phyloP scores from a whole-genome alignment of 2,329 filamentous ascomycete species.

The Penicillium sp. region DNA sequence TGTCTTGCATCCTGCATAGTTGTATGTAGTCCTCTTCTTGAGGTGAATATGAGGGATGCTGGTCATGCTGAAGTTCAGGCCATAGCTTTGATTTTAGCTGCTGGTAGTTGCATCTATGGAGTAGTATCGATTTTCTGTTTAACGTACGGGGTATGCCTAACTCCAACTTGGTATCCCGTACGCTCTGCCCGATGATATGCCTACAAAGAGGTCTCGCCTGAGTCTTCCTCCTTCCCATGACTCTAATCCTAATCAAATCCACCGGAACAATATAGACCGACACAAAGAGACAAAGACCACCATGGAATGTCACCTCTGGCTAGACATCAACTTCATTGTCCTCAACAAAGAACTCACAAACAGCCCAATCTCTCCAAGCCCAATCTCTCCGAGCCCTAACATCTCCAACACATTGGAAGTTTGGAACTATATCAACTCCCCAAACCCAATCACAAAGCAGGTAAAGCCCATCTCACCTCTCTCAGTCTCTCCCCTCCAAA shows the following conservation, averaged over 20 bases:
- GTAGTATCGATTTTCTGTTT: too few relatives aligned
- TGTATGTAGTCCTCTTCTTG: constrained; percentile 10
- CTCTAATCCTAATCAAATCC: background rate
- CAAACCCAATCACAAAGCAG: background rate
- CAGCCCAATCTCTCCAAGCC: too few relatives aligned
- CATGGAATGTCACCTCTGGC: background rate
- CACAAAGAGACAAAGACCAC: background rate
- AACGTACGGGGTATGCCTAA: too few relatives aligned
- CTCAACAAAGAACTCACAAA: constrained; percentile 2
- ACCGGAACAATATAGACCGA: too few relatives aligned
- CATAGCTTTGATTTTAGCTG: background rate
- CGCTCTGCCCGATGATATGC: too few relatives aligned
- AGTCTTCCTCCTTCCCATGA: background rate
- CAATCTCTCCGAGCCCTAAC: too few relatives aligned
- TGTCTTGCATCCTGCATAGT: constrained; percentile 7
- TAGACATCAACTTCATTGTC: background rate
- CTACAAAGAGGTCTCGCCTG: too few relatives aligned
- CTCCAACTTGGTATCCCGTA: background rate
- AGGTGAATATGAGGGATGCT: constrained; percentile 11
- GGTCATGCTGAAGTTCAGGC: background rate
- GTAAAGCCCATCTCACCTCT: background rate
- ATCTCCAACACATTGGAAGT: too few relatives aligned
- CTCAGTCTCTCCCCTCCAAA: background rate
- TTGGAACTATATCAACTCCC: background rate
- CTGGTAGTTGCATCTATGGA: background rate